Evolutionary conservation across 768 basidiomycete genomes (phyloP), one percentile per base, ranked within the genome.

Genomic region (Tricholoma bakamatsutake): DNA sequence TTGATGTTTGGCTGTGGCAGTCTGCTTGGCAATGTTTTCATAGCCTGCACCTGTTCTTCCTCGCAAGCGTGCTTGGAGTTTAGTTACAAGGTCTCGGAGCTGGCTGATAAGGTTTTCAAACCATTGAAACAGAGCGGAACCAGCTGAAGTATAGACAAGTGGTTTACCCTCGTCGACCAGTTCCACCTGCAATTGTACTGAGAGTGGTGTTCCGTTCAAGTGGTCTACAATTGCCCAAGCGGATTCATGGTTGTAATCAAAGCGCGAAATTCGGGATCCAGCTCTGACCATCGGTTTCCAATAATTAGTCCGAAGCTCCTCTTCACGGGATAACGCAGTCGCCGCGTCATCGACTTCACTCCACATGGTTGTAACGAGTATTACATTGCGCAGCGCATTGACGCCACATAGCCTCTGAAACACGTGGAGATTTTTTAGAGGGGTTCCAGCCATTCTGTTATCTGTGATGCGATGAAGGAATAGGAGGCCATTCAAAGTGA

Each of bases 281-380:
- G 35, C 52, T 15, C 12, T 33, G 13, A 53, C 17, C 52, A 53
- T 53, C 13, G 52, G 5, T 11, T 17, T 30, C 50, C 50, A 52
- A 39, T 52, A 40, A 31, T 53, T 53, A 8, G 24, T 18, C 21
- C 31, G 28, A 18, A 53, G 52, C 15, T 42, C 52, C 21, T 53
- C 52, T 42, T 53, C 40, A 33, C 18, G 52, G 13, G 27, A n/a
- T 15, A 8, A n/a, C 5, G 28, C 40, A 30, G 33, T 43, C 17
- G 24, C 12, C 15, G 10, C 10, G 13, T 53, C 52, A 8, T 28
- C 17, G 11, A 53, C 21, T n/a, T 31, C 52, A 43, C 37, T 21
- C 52, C 52, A 53, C 52, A 53, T 53, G n/a, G 52, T 53, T 12
- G 52, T 53, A 30, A 43, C 52, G 28, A 53, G 40, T 7, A 42